Conservation (phyloP, 441 rosid genomes). For the Eruca vesicaria region DNA sequence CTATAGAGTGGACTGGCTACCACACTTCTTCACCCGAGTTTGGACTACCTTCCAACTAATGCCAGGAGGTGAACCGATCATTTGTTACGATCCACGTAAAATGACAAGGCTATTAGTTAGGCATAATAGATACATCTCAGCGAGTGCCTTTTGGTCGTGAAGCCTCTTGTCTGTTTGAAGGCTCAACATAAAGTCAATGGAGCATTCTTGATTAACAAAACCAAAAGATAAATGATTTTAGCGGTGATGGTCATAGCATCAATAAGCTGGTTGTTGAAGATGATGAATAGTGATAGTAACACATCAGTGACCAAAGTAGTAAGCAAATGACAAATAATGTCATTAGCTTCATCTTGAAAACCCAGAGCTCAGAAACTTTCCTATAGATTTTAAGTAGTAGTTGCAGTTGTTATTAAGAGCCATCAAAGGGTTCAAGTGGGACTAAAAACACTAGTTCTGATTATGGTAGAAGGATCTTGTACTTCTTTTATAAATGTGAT, state of each 20-base stretch:
- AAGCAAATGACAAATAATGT: conserved; percentile 1
- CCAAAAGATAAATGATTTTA: neutral
- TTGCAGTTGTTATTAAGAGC: neutral
- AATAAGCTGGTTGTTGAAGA: neutral
- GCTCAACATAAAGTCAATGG: neutral
- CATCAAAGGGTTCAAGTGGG: neutral
- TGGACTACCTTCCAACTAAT: no score
- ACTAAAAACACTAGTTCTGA: neutral
- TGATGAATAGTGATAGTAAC: neutral
- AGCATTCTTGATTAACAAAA: neutral
- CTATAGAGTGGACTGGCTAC: no score
- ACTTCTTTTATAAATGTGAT: no score
- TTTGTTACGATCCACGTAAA: no score
- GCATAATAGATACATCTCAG: no score
- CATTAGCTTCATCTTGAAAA: conserved; percentile 8
- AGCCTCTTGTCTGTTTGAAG: no score
- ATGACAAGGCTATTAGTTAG: no score
- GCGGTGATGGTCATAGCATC: neutral
- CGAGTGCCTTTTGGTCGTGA: no score
- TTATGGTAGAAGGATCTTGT: neutral
- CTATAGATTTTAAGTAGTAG: neutral
- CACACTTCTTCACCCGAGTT: no score
- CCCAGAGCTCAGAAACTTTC: neutral
- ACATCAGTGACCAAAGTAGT: neutral
- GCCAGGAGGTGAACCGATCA: no score